Evolutionary conservation across 176 grass and related monocot genomes (phyloP), one percentile per base, ranked within the genome.

Genomic region (Guadua angustifolia): DNA sequence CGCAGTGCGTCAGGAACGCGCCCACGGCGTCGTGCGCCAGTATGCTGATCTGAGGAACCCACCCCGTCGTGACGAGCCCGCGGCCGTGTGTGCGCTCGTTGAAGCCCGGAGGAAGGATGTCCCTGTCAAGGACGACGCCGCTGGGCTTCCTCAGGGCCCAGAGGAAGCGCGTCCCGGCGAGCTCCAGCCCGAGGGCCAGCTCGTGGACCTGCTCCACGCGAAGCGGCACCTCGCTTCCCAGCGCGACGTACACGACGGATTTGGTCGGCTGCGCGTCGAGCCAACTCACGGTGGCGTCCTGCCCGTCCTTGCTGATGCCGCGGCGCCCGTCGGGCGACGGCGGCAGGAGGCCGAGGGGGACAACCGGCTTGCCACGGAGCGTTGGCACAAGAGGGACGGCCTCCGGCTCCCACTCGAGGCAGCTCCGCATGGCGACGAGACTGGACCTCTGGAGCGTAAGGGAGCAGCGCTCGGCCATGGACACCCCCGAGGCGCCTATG

Each of bases 1-100:
- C 89, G 53, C 92, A 91, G 77, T 87, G 89, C 2, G 89, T 87
- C n/a, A 87, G 9, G 87, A 94, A 94, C 7, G 57, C 89, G 55
- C 75, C 69, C 5, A 91, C 63, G 0, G 86, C 84, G 12, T 4
- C 21, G 25, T 91, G 88, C 6, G 70, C 58, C 26, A 89, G 66
- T 22, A 94, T 33, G 11, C 52, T 43, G 33, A 82, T 56, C 32
- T 94, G 89, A 17, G 86, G 88, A 42, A 57, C 84, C 89, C 84
- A 94, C 15, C 76, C 77, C 5, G 2, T 62, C 0, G 66, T n/a
- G 29, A 90, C 84, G 14, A 84, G 9, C 2, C 80, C 86, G 0
- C 70, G 57, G 0, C 13, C 81, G 3, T 61, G 17, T 3, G 29
- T 73, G 14, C 88, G 80, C 18, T 83, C 86, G 71, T 71, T 32